Percentiles rank a stretch among this genome's conserved stretches.
phyloP scores from a whole-genome alignment of 2,329 filamentous ascomycete genomes.

The Ascochyta lentis region DNA sequence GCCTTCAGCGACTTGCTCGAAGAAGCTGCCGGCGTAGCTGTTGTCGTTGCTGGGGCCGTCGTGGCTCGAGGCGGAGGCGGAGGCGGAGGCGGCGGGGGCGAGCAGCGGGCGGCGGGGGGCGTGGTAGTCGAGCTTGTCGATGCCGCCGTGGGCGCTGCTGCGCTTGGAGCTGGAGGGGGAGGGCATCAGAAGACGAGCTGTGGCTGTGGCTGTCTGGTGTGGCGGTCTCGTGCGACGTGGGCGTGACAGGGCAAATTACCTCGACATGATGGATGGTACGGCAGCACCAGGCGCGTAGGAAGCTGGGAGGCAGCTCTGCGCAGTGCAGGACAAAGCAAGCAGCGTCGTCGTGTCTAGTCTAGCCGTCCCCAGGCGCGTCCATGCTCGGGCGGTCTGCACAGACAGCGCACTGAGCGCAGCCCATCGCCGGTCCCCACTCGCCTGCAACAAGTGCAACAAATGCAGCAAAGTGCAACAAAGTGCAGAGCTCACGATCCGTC shows the following conservation, averaged over 20 bases:
- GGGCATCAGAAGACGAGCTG: slow-evolving; percentile 12
- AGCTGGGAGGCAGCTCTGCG: no score
- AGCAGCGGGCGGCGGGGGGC: slow-evolving; percentile 52
- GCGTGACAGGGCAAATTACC: slow-evolving; percentile 1
- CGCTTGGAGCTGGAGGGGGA: slow-evolving; percentile 40
- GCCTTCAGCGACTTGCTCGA: slow-evolving; percentile 66
- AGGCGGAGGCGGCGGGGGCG: slow-evolving; percentile 10
- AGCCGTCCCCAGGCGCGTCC: no score
- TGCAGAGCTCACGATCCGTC: not conserved
- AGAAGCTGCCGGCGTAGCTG: slow-evolving; percentile 61
- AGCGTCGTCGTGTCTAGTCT: no score
- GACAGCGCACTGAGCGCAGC: no score
- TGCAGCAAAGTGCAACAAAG: not conserved
- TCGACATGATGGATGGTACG: slow-evolving; percentile 12
- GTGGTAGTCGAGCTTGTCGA: slow-evolving; percentile 60
- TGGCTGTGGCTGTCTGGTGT: not conserved
- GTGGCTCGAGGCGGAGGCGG: slow-evolving; percentile 23
- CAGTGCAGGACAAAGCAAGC: no score
- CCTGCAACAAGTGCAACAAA: slow-evolving; percentile 5
- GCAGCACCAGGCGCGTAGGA: no score
- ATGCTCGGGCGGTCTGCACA: no score
- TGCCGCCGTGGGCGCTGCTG: slow-evolving; percentile 43
- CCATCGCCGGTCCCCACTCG: slow-evolving; percentile 24
- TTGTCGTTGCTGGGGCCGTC: slow-evolving; percentile 50
- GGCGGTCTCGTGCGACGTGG: not conserved